Evolutionary conservation across 306 rosid species (phyloP).

Genomic region (Cicer arietinum): DNA sequence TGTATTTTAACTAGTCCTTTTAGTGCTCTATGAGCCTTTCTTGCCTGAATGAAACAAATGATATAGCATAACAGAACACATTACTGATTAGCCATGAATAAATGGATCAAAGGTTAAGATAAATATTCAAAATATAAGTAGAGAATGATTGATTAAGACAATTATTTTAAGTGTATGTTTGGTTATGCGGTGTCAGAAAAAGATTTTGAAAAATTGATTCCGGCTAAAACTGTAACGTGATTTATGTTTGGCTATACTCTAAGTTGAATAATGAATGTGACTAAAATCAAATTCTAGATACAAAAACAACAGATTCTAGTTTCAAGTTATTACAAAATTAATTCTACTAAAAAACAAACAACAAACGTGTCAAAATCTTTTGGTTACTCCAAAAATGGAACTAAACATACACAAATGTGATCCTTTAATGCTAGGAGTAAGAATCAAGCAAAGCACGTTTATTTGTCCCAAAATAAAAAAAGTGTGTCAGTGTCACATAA

Average conservation of each 20-base stretch:
- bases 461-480: slow-evolving; percentile 17
- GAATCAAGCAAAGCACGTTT: slow-evolving; percentile 49
- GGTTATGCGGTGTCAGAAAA: too few species aligned
- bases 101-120: background rate
- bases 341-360: too few species aligned
- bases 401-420: background rate
- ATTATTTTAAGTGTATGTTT: background rate
- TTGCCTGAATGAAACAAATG: slow-evolving; percentile 57
- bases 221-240: too few species aligned
- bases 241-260: too few species aligned
- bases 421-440: slow-evolving; percentile 42
- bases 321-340: too few species aligned
- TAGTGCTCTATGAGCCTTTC: slow-evolving; percentile 86
- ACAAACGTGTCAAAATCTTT: too few species aligned
- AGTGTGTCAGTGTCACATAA: background rate
- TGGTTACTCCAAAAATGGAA: too few species aligned
- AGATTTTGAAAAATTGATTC: too few species aligned
- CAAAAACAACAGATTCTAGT: too few species aligned
- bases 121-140: background rate
- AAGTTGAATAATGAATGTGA: too few species aligned
- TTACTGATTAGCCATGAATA: background rate
- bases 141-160: background rate
- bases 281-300: too few species aligned
- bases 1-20: slow-evolving; percentile 85
- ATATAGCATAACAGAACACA: background rate